Conservation (phyloP, 441 rosid genomes). For the Populus hybrid region DNA sequence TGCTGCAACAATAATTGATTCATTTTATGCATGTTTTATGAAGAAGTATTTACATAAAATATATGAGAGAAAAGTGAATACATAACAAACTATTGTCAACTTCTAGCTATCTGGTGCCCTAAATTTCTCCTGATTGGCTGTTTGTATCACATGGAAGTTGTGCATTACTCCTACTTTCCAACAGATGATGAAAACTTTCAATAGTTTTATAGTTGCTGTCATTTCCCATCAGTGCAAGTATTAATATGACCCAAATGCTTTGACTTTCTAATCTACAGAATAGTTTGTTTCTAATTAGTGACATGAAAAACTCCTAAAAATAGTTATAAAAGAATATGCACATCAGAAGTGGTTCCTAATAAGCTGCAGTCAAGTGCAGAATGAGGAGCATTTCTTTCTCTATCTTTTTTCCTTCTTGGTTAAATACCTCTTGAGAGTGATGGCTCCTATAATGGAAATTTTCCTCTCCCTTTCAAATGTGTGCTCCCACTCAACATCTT, state of each 20-base stretch:
- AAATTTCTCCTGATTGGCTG: neutral
- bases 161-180: too few relatives aligned
- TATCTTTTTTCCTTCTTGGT: neutral
- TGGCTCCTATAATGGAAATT: neutral
- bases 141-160: neutral
- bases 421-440: neutral
- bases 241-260: neutral
- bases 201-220: neutral
- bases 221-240: neutral
- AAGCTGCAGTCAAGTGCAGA: neutral
- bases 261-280: neutral
- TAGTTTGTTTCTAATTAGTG: neutral
- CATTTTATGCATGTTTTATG: too few relatives aligned
- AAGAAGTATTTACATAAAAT: neutral
- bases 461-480: neutral
- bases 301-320: neutral
- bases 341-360: neutral
- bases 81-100: too few relatives aligned
- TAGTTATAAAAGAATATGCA: neutral
- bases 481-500: neutral
- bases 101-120: neutral
- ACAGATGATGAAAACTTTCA: too few relatives aligned
- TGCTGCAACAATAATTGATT: slow-evolving; percentile 42
- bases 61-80: too few relatives aligned
- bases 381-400: neutral